These are phyloP conservation scores for Kwoniella sp. DNA, from an alignment of 768 basidiomycete species.

Conservation along the genomic window DNA sequence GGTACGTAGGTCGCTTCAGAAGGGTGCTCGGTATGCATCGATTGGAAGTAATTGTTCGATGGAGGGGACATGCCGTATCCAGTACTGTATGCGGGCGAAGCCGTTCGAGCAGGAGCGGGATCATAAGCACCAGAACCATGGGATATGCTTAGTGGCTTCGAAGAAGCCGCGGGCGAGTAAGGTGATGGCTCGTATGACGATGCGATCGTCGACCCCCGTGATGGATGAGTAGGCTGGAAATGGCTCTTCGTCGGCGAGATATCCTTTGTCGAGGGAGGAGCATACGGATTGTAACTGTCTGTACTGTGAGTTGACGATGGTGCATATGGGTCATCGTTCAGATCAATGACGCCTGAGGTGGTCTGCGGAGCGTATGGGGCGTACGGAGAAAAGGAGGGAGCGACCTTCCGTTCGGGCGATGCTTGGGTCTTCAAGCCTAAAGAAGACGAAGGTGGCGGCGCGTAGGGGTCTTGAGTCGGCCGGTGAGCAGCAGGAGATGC, in stretches of 20 bases:
- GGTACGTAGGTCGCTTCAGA: conserved; percentile 42
- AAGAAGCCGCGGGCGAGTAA: conserved; percentile 24
- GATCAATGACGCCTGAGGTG: not conserved
- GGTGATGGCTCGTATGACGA: conserved; percentile 31
- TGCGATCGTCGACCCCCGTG: conserved; percentile 1
- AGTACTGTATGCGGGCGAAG: conserved; percentile 20
- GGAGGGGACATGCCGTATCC: conserved; percentile 37
- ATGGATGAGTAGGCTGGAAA: conserved; percentile 4
- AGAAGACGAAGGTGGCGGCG: not conserved
- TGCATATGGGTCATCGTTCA: conserved; percentile 12
- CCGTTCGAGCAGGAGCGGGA: conserved; percentile 14
- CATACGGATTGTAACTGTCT: conserved; percentile 17
- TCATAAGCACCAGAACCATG: conserved; percentile 3
- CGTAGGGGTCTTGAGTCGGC: conserved; percentile 8
- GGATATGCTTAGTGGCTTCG: conserved; percentile 16
- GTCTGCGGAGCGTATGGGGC: not conserved
- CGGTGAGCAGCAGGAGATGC: not conserved
- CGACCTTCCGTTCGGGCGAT: not conserved
- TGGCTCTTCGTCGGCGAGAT: conserved; percentile 12
- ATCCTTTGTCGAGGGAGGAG: conserved; percentile 4
- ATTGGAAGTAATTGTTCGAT: conserved; percentile 41
- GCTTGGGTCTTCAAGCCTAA: conserved; percentile 8
- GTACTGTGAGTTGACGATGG: not conserved
- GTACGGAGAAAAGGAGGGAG: conserved; percentile 1
- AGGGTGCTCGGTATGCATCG: conserved; percentile 25